Evolutionary conservation across 192 early-diverging fungal species (phyloP), one percentile per base, ranked within the genome.

Genomic region (Martensiomyces pterosporus): DNA sequence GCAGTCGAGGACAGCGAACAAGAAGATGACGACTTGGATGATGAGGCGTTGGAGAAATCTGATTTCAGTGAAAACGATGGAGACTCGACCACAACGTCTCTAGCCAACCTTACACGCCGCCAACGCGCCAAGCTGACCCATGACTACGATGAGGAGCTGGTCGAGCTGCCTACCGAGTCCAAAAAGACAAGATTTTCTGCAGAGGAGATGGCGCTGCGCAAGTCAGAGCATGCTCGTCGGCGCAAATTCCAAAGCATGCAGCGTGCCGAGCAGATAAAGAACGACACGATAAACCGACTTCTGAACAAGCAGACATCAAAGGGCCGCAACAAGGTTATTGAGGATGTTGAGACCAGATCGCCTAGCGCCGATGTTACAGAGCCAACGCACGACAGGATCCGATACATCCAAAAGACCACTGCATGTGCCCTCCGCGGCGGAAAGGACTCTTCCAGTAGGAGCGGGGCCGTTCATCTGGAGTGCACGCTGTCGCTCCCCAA

Each of bases 221-320:
- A 78, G 51, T 86, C 84, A 2, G 87, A 89, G 62, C 79, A 84
- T 27, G 83, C 85, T 2, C 78, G 87, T 34, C 75, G 83, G 13
- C 78, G 87, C 51, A 89, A 87, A 61, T 86, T 87, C 55, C 87
- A 87, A 44, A 87, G 82, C 36, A 74, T 82, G 37, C 85, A 89
- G 57, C 73, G 83, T 24, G 84, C 84, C 12, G 87, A 89, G 63
- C 83, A 86, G 57, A 43, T 62, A n/a, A 73, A 84, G 63, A 72
- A 69, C 45, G 87, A 89, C 41, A 89, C 85, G 1, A 87, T 89
- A 44, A 87, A 89, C 55, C 69, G 84, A n/a, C 62, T 89, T 10
- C 68, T 89, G 27, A 89, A 89, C 57, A 89, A 89, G 52, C 87
- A 89, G 61, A 78, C 84, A 8, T 80, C 82, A 6, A 89, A 87